Percentiles rank a stretch among this genome's conserved stretches.
These are phyloP conservation scores for Plantago ovata DNA, from an alignment of 257 asterid species.

Conservation along the genomic window DNA sequence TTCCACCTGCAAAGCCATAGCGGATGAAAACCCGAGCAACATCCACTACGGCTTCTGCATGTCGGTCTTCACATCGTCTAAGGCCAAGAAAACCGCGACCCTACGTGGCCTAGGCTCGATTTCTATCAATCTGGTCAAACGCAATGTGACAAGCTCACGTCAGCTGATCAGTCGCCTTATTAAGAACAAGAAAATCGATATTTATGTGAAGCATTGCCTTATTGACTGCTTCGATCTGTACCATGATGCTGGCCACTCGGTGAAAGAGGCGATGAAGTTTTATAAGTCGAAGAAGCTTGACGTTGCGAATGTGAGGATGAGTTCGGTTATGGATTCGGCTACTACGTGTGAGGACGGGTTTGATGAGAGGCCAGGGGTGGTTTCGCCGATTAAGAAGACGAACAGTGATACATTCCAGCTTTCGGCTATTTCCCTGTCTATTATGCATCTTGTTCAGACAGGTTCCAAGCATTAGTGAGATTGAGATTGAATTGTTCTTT, in stretches of 20 bases:
- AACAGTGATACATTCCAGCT: conserved; percentile 32
- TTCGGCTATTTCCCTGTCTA: conserved; percentile 25
- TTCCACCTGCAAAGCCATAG: conserved; percentile 40
- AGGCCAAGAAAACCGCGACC: conserved; percentile 59
- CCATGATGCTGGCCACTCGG: conserved; percentile 40
- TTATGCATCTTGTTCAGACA: conserved; percentile 35
- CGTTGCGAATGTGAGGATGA: conserved; percentile 41
- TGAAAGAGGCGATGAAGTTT: conserved; percentile 45
- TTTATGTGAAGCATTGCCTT: conserved; percentile 31
- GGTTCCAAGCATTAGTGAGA: neutral
- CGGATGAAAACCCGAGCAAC: conserved; percentile 51
- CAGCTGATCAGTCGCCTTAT: conserved; percentile 39
- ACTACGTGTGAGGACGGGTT: conserved; percentile 48
- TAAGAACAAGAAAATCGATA: conserved; percentile 27
- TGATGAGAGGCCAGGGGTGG: conserved; percentile 24
- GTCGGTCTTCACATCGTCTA: conserved; percentile 66
- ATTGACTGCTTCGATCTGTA: conserved; percentile 52
- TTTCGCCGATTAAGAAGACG: conserved; percentile 40
- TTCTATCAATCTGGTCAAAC: conserved; percentile 44
- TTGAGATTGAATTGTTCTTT: too few relatives aligned
- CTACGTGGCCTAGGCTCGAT: conserved; percentile 54
- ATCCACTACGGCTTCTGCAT: conserved; percentile 55
- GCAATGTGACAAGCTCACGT: conserved; percentile 71
- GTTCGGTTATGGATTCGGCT: conserved; percentile 32
- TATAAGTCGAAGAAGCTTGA: conserved; percentile 26